Evolutionary conservation across 768 basidiomycete species (phyloP), one percentile per base, ranked within the genome.

Genomic region (Kondoa malvinella): DNA sequence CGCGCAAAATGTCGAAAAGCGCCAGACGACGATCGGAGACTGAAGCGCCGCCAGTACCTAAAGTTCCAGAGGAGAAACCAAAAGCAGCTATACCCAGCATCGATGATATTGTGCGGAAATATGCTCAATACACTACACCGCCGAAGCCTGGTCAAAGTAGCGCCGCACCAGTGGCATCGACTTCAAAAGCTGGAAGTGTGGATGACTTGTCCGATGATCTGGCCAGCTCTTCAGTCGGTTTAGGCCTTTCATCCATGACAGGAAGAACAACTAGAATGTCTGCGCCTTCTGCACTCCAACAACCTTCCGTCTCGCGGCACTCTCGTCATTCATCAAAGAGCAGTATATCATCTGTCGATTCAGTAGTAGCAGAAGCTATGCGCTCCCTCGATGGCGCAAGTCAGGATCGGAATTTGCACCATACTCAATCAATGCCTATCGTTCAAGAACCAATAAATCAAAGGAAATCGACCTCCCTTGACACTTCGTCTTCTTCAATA

Each of bases 361-460:
- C 88, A 69, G 85, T 92, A 30, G 87, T 88, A 26, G 85, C 88
- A 72, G 89, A 92, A 80, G 84, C 88, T 33, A 82, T 81, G 68
- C 83, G 79, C 67, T 89, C 87, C 12, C 78, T 88, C 32, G 25
- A 57, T 31, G 34, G 31, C 2, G 31, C 29, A 12, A 40, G 31
- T 40, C 31, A n/a, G n/a, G n/a, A n/a, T n/a, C n/a, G n/a, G n/a
- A n/a, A n/a, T n/a, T 31, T 32, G 31, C 40, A 30, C 56, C 40
- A 32, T 30, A 57, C 34, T 56, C 29, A 66, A 32, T 3, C 64
- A 29, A 3, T 32, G 34, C 17, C 60, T 56, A n/a, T n/a, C n/a
- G n/a, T n/a, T n/a, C n/a, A n/a, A n/a, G n/a, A n/a, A n/a, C n/a
- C n/a, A n/a, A n/a, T n/a, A n/a, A n/a, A n/a, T n/a, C n/a, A n/a